Evolutionary conservation across 495 filamentous ascomycete species (phyloP), one percentile per base, ranked within the genome.

Genomic region (Penicillium coprophilum): DNA sequence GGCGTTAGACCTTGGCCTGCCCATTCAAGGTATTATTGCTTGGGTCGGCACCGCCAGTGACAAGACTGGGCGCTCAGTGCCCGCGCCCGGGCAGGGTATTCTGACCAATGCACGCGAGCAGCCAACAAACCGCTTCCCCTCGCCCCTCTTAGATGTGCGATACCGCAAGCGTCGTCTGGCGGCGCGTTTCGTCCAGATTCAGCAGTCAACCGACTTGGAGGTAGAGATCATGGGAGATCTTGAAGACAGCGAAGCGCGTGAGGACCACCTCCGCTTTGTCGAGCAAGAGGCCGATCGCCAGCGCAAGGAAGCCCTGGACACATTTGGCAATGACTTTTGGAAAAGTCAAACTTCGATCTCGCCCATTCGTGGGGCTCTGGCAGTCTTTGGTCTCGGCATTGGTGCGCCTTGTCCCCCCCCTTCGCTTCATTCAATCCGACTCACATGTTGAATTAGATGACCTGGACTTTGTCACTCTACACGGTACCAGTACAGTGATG

Each of bases 11-110:
- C 96, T 97, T 92, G 92, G 92, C 66, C 89, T 97, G 6, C 92
- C 92, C 1, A 96, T 96, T 63, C 88, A 96, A 65, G 92, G 92
- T 71, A 81, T 97, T 58, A 78, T 97, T 63, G 92, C 87, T 31
- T 80, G 92, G 58, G 95, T 92, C 20, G 87, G 89, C 12, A 97
- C 91, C 19, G 92, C 92, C 31, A 95, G 90, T 24, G 92, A 97
- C 77, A 96, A 96, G 82, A 96, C 94, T 67, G 92, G 92, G 40
- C 90, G 92, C 57, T 96, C 91, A 20, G 90, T 97, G 3, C 92
- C 92, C 17, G 92, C 92, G 34, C 92, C 92, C 40, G 92, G 92
- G 8, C 87, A 96, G 72, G 92, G 92, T 83, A 85, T 97, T 36
- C 82, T 97, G 49, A 97, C 92, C 8, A 92, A 88, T 38, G 92